phyloP scores from a whole-genome alignment of 2,329 filamentous ascomycete genomes.

The Trichoderma guizhouense region DNA sequence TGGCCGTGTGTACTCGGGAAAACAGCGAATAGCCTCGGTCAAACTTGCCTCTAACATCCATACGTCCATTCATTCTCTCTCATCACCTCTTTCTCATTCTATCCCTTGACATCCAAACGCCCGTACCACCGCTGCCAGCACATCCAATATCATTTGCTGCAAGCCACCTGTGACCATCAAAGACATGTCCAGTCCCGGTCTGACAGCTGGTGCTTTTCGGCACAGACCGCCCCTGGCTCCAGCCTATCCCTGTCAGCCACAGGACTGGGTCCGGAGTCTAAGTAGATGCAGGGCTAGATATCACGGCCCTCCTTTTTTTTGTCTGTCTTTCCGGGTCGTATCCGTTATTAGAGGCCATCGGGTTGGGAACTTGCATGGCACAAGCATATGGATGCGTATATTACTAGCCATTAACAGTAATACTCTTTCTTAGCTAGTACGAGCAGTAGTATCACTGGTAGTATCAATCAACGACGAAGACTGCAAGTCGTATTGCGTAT shows the following conservation, averaged over 20 bases:
- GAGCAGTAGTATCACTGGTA: no score
- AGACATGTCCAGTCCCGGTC: background rate
- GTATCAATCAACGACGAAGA: no score
- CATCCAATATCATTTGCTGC: background rate
- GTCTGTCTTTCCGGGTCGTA: no score
- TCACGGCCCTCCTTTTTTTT: background rate
- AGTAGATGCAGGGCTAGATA: background rate
- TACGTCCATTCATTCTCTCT: no score
- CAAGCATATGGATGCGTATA: no score
- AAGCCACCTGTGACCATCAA: background rate
- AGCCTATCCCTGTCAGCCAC: background rate
- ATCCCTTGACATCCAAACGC: background rate
- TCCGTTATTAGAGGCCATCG: no score
- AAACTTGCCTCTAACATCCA: no score
- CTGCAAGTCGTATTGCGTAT: background rate
- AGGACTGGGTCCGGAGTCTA: background rate
- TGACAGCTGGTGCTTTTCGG: background rate
- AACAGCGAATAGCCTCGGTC: background rate
- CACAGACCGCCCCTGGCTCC: background rate
- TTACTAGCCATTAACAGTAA: no score
- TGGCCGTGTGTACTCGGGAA: background rate
- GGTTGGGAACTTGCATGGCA: no score
- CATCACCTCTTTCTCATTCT: background rate
- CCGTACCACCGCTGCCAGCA: background rate
- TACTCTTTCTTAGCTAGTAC: no score